Base-by-base conservation (phyloP, 345 rosid species). In the Salix dunnii region DNA sequence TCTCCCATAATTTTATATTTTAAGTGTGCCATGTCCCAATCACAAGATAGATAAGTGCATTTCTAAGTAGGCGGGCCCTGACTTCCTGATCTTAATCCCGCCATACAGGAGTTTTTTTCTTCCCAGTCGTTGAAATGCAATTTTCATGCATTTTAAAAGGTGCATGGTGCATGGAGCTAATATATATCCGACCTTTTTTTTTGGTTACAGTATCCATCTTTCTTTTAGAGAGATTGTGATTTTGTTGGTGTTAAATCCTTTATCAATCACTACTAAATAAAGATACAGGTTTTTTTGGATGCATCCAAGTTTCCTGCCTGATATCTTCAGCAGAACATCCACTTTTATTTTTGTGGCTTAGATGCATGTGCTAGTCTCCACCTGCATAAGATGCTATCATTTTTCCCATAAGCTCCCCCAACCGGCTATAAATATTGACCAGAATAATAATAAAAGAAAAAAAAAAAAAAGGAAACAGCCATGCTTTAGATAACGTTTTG, bases 101-200 rank as follows among this genome's bases (percentile, higher is more conserved):
- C 33, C 61, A 42, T 40, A 30, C 70, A 53, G 53, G 67, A 17
- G 1, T 17, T 58, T 18, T 18, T 73, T 80, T 67, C 35, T 61
- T 42, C 23, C 20, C 14, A 38, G 74, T 61, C 62, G 70, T 27
- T 75, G 82, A 51, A 66, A 35, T 55, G 68, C 53, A 62, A 71
- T 72, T 77, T 64, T 79, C 79, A 71, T 70, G 69, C 61, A 62
- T 35, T 46, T 69, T 40, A 33, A 75, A 10, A 70, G 68, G 36
- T 28, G 35, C 35, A 33, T 33, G 61, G 18, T 73, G 61, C 66
- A 62, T 77, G 64, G 72, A 48, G 68, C 53, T 67, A 43, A 40
- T 42, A 17, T 55, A 40, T 42, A 10, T 55, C 28, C 38, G 28
- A 4, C 16, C 31, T 28, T 31, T 10, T 7, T 64, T 64, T 31